Percentiles rank a stretch among this genome's conserved stretches.
Evolutionary conservation across 2,329 filamentous ascomycete genomes (phyloP).

Genomic region (Bipolaris bicolor): DNA sequence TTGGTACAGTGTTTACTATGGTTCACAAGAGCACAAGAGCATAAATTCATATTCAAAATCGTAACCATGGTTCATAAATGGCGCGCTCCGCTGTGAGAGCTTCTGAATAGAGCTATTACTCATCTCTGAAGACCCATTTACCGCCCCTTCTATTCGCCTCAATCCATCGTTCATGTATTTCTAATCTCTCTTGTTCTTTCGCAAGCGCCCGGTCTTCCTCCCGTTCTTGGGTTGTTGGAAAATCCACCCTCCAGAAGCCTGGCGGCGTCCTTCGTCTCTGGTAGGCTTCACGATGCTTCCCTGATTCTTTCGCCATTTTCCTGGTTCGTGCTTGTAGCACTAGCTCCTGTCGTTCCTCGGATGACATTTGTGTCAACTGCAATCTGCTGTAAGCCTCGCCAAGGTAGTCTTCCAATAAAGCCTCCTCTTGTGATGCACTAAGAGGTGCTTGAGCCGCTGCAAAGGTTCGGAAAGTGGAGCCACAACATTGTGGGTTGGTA

Average conservation of each 20-base stretch:
- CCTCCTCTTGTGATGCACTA: conserved; percentile 44
- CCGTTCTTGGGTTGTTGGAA: conserved; percentile 85
- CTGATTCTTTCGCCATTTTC: conserved; percentile 74
- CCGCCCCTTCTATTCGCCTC: conserved; percentile 82
- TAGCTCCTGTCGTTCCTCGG: conserved; percentile 67
- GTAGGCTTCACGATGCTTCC: conserved; percentile 78
- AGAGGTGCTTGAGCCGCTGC: conserved; percentile 53
- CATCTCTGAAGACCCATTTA: conserved; percentile 81
- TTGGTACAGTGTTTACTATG: not conserved
- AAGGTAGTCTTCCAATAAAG: conserved; percentile 61
- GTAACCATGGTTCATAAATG: not conserved
- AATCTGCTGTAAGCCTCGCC: conserved; percentile 50
- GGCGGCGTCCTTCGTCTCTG: conserved; percentile 75
- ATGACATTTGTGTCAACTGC: conserved; percentile 57
- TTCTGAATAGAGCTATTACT: conserved; percentile 52
- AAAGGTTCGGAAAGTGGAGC: conserved; percentile 71
- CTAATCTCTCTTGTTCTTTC: conserved; percentile 65
- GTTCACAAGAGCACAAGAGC: no score
- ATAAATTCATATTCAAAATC: not conserved
- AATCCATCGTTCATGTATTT: conserved; percentile 74
- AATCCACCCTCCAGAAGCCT: conserved; percentile 89
- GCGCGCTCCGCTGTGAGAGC: not conserved
- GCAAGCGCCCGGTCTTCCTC: conserved; percentile 69
- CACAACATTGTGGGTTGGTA: conserved; percentile 76
- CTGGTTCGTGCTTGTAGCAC: conserved; percentile 78